Evolutionary conservation across 352 stramenopile species (phyloP).

Genomic region (Globisporangium parvum): DNA sequence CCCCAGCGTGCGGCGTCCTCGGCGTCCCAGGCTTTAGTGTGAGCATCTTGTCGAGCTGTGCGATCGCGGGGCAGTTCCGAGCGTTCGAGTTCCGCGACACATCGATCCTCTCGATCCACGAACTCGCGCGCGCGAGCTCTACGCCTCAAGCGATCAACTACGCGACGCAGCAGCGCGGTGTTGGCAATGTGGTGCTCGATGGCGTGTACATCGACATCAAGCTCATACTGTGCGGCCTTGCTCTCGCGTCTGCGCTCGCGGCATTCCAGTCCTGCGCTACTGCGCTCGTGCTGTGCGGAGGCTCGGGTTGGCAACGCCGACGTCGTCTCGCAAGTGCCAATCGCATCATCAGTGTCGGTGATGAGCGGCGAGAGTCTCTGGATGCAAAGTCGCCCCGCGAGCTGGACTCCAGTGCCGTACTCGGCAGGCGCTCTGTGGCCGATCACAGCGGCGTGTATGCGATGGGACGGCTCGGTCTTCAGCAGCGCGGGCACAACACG

Average conservation of each 20-base stretch:
- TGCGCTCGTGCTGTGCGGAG: background rate
- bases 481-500: background rate
- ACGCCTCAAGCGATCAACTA: constrained; percentile 13
- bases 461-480: constrained; percentile 5
- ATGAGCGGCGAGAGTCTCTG: no score
- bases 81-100: background rate
- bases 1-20: constrained; percentile 16
- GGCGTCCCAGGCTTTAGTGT: constrained; percentile 30
- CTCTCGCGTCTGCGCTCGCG: constrained; percentile 2
- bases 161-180: constrained; percentile 4
- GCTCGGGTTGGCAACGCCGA: background rate
- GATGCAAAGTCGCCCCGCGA: background rate
- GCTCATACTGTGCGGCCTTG: constrained; percentile 20
- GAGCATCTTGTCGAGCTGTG: constrained; percentile 26
- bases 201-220: constrained; percentile 30
- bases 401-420: constrained; percentile 14
- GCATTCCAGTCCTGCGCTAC: background rate
- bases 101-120: constrained; percentile 5
- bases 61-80: constrained; percentile 23
- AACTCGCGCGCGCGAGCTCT: constrained; percentile 1
- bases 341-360: no score
- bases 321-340: no score
- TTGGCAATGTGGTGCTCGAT: constrained; percentile 7
- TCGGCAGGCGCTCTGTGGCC: constrained; percentile 10
- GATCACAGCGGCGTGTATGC: constrained; percentile 4